Conservation (phyloP, 1,284 basidiomycete genomes). For the Xerocomus amazonicus region DNA sequence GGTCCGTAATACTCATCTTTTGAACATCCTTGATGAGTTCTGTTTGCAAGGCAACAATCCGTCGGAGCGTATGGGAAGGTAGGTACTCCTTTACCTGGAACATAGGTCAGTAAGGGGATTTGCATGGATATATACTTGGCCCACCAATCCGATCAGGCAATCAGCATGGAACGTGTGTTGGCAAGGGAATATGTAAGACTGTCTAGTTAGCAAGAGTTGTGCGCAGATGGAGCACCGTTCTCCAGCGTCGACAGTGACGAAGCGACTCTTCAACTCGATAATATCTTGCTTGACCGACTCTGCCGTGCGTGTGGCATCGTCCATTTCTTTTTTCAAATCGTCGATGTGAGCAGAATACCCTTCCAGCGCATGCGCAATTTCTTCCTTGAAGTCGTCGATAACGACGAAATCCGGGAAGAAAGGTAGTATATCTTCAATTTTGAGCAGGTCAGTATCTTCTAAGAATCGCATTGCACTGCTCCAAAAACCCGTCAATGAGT, state of each 20-base stretch:
- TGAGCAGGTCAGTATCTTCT: conserved; percentile 89
- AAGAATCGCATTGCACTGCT: conserved; percentile 92
- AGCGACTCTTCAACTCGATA: conserved; percentile 80
- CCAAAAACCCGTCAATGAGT: conserved; percentile 7
- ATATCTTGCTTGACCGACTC: conserved; percentile 95
- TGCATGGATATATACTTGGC: conserved; percentile 26
- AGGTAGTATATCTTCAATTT: conserved; percentile 97
- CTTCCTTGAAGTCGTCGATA: conserved; percentile 99
- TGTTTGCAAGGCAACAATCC: conserved; percentile 80
- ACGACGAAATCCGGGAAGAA: conserved; percentile 99
- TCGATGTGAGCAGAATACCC: conserved; percentile 93
- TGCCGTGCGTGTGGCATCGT: conserved; percentile 88
- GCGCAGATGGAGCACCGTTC: conserved; percentile 87
- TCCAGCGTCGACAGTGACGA: conserved; percentile 86
- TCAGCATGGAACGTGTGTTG: conserved; percentile 96
- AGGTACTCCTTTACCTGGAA: conserved; percentile 85
- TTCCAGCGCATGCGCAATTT: conserved; percentile 95
- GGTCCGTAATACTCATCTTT: conserved; percentile 35
- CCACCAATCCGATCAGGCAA: conserved; percentile 86
- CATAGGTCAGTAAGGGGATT: conserved; percentile 6
- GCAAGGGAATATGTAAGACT: conserved; percentile 99
- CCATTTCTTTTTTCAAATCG: conserved; percentile 90
- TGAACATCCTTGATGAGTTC: conserved; percentile 66
- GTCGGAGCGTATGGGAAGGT: conserved; percentile 74
- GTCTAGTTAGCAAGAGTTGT: conserved; percentile 73